Percentiles rank a stretch among this genome's conserved stretches.
Conservation (phyloP, 2,329 filamentous ascomycete genomes). For the Trichoderma gracile region DNA sequence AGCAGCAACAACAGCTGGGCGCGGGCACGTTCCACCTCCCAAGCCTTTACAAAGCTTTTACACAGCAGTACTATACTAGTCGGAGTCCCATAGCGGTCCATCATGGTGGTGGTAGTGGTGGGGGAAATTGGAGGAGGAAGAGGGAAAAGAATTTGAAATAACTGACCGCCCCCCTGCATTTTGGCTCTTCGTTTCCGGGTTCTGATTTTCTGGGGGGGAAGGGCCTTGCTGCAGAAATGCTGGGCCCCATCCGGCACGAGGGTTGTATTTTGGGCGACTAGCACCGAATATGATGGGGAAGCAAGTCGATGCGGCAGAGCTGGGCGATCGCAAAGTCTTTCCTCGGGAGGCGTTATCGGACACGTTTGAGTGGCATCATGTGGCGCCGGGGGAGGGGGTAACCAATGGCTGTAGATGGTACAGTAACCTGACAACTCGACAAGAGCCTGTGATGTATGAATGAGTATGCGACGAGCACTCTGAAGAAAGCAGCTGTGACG, state of each 20-base stretch:
- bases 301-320: too few relatives aligned
- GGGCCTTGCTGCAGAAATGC: too few relatives aligned
- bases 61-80: too few relatives aligned
- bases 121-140: not conserved
- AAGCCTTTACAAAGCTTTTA: too few relatives aligned
- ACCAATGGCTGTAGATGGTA: not conserved
- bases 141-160: slow-evolving; percentile 9
- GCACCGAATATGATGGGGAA: not conserved
- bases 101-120: not conserved
- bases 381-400: not conserved
- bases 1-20: slow-evolving; percentile 4
- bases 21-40: not conserved
- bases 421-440: not conserved
- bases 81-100: too few relatives aligned
- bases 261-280: not conserved
- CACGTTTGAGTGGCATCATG: not conserved
- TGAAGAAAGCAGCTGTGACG: too few relatives aligned
- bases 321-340: slow-evolving; percentile 21
- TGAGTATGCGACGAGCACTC: too few relatives aligned
- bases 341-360: slow-evolving; percentile 10
- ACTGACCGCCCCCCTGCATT: not conserved
- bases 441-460: too few relatives aligned
- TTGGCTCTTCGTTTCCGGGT: not conserved
- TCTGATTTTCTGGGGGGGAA: too few relatives aligned
- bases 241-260: too few relatives aligned